Percentiles rank a stretch among this genome's conserved stretches.
Evolutionary conservation across 1,139 yeast species (phyloP).

Genomic region (Lodderomyces theae): DNA sequence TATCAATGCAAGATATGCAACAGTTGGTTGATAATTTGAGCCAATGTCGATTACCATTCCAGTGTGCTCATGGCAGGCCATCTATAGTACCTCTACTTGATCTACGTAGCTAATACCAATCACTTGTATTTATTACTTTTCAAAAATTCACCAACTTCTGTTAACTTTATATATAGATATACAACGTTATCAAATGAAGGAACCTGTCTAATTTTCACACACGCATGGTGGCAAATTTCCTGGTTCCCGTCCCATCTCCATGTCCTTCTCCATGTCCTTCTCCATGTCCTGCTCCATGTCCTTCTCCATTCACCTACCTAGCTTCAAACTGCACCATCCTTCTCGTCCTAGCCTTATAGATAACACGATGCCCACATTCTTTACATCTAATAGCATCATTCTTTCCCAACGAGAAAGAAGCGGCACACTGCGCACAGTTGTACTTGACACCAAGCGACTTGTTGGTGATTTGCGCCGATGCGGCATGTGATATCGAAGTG

Average conservation of each 20-base stretch:
- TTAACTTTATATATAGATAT: no score
- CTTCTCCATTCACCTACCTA: slow-evolving; percentile 24
- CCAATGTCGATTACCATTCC: slow-evolving; percentile 61
- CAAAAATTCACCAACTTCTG: not conserved
- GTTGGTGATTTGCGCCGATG: slow-evolving; percentile 57
- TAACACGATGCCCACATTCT: slow-evolving; percentile 97
- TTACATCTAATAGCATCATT: slow-evolving; percentile 98
- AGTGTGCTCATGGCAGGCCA: slow-evolving; percentile 89
- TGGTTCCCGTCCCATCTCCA: not conserved
- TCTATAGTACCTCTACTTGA: slow-evolving; percentile 56
- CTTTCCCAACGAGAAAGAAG: slow-evolving; percentile 81
- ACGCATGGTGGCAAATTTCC: not conserved
- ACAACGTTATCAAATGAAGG: no score
- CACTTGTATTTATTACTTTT: not conserved
- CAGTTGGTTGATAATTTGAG: slow-evolving; percentile 40
- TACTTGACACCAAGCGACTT: slow-evolving; percentile 83
- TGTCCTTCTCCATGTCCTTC: not conserved
- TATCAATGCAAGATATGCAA: slow-evolving; percentile 44
- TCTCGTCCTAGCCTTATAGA: slow-evolving; percentile 95
- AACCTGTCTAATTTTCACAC: no score
- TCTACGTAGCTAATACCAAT: slow-evolving; percentile 5
- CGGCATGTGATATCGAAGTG: slow-evolving; percentile 65
- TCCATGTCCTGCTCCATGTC: not conserved
- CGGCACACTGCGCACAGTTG: slow-evolving; percentile 95
- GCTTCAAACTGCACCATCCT: slow-evolving; percentile 76